phyloP scores from a whole-genome alignment of 1,139 yeast species.

The Wickerhamomyces sp. region DNA sequence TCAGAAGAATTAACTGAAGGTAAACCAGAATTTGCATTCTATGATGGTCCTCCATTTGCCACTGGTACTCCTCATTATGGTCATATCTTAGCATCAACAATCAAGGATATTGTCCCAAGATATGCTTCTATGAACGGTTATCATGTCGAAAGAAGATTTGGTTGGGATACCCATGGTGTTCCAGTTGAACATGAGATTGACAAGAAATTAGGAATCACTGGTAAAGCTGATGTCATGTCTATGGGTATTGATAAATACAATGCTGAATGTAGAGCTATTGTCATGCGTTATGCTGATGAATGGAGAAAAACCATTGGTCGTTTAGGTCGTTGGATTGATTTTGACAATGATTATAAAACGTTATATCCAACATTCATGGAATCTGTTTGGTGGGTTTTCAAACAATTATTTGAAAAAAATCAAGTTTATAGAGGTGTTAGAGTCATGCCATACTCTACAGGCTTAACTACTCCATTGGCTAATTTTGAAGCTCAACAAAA shows the following conservation, averaged over 20 bases:
- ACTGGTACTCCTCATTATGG: slow-evolving; percentile 99
- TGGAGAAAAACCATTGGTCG: slow-evolving; percentile 93
- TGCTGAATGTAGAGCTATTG: slow-evolving; percentile 91
- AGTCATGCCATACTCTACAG: slow-evolving; percentile 99
- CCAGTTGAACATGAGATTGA: slow-evolving; percentile 98
- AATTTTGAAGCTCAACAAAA: slow-evolving; percentile 98
- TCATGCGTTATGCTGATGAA: slow-evolving; percentile 92
- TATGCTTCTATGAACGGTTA: slow-evolving; percentile 97
- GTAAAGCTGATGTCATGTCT: slow-evolving; percentile 89
- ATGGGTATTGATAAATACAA: slow-evolving; percentile 94
- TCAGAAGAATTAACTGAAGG: slow-evolving; percentile 80
- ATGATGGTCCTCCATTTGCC: slow-evolving; percentile 99
- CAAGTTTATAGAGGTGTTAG: slow-evolving; percentile 91
- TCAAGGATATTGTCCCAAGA: slow-evolving; percentile 95
- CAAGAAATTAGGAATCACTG: slow-evolving; percentile 90
- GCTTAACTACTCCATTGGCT: slow-evolving; percentile 92
- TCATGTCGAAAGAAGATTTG: slow-evolving; percentile 94
- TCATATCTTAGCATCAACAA: slow-evolving; percentile 92
- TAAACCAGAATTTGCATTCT: slow-evolving; percentile 84
- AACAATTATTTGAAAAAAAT: slow-evolving; percentile 76
- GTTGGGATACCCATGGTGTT: slow-evolving; percentile 99
- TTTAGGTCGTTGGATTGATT: slow-evolving; percentile 98
- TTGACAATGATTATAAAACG: slow-evolving; percentile 97
- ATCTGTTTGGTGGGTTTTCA: slow-evolving; percentile 98
- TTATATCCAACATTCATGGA: slow-evolving; percentile 95